Percentiles rank a stretch among this genome's conserved stretches.
phyloP scores from a whole-genome alignment of 495 filamentous ascomycete genomes.

The Talaromyces nanjingensis region DNA sequence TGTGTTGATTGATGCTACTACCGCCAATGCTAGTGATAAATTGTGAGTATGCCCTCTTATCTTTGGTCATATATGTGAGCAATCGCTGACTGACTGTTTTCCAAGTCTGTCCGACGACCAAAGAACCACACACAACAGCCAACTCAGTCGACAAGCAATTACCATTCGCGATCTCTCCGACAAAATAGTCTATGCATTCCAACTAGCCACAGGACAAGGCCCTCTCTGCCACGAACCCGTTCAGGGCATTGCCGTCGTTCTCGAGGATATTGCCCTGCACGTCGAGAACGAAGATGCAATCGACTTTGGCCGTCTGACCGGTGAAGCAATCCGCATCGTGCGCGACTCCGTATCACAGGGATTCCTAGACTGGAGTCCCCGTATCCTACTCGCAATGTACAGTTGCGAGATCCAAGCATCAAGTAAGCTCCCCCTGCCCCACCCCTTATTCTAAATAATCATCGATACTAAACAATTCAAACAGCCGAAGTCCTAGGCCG shows the following conservation, averaged over 20 bases:
- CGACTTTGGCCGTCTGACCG: slow-evolving; percentile 78
- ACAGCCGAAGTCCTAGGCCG: slow-evolving; percentile 87
- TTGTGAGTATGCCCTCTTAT: slow-evolving; percentile 47
- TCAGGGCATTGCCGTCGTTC: slow-evolving; percentile 85
- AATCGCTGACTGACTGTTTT: background rate
- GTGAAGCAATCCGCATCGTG: slow-evolving; percentile 82
- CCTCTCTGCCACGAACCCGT: slow-evolving; percentile 91
- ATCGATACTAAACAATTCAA: slow-evolving; percentile 8
- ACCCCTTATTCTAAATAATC: background rate
- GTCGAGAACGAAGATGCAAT: slow-evolving; percentile 50
- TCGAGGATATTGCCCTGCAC: slow-evolving; percentile 68
- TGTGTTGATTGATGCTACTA: slow-evolving; percentile 78
- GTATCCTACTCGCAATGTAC: slow-evolving; percentile 96
- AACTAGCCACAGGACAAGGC: slow-evolving; percentile 81
- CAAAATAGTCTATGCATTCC: slow-evolving; percentile 88
- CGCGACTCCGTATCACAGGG: slow-evolving; percentile 79
- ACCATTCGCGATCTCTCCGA: slow-evolving; percentile 72
- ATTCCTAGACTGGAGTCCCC: slow-evolving; percentile 92
- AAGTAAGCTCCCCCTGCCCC: slow-evolving; percentile 45
- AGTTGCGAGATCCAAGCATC: slow-evolving; percentile 94
- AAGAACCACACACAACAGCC: slow-evolving; percentile 4
- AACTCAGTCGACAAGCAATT: slow-evolving; percentile 34
- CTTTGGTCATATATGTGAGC: background rate
- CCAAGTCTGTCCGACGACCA: slow-evolving; percentile 7
- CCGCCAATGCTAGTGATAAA: slow-evolving; percentile 62